These are phyloP conservation scores for Lactarius vividus DNA, from an alignment of 768 basidiomycete species.

Conservation along the genomic window DNA sequence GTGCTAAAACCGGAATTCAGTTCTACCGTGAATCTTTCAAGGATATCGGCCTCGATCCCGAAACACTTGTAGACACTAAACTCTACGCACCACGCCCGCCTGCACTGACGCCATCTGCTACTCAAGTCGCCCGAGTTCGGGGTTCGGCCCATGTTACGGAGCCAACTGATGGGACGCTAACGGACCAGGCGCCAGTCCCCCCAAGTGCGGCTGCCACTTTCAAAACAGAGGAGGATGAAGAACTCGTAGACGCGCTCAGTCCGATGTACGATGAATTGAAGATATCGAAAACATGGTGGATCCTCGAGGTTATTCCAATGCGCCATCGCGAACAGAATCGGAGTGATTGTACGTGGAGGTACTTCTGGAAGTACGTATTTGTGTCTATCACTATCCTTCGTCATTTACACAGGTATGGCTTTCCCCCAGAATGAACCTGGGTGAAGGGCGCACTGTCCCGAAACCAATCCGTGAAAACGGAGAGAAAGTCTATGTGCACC, in stretches of 20 bases:
- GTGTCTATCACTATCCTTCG: not conserved
- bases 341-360: not conserved
- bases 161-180: constrained; percentile 27
- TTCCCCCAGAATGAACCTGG: constrained; percentile 7
- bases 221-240: constrained; percentile 58
- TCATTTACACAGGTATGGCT: not conserved
- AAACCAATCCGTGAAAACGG: not conserved
- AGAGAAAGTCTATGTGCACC: constrained; percentile 10
- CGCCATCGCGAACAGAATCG: constrained; percentile 6
- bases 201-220: constrained; percentile 29
- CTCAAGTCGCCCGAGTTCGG: not conserved
- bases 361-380: constrained; percentile 6
- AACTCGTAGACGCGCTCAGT: constrained; percentile 54
- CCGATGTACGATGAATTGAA: constrained; percentile 56
- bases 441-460: constrained; percentile 4
- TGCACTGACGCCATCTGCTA: not conserved
- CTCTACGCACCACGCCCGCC: constrained; percentile 27
- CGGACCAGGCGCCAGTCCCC: constrained; percentile 6
- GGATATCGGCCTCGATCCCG: constrained; percentile 35
- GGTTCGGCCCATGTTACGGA: constrained; percentile 4
- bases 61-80: constrained; percentile 28
- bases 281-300: constrained; percentile 55
- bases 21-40: constrained; percentile 35
- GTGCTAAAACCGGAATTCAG: constrained; percentile 45
- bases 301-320: constrained; percentile 49